Evolutionary conservation across 257 asterid genomes (phyloP).

Genomic region (Mentha longifolia): DNA sequence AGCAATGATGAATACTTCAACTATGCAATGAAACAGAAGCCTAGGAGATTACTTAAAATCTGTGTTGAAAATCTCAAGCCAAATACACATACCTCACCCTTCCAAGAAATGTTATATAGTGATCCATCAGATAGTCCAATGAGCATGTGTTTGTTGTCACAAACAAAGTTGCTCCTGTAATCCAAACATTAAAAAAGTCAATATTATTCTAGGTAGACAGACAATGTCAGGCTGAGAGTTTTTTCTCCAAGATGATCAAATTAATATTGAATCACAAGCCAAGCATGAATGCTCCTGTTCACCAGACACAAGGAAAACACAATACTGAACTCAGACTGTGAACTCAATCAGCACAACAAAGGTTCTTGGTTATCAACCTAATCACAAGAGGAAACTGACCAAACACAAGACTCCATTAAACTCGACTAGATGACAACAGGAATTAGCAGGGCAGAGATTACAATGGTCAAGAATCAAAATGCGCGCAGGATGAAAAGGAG

Average conservation of each 20-base stretch:
- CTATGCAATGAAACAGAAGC: slow-evolving; percentile 15
- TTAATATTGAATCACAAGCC: slow-evolving; percentile 6
- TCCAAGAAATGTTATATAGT: slow-evolving; percentile 93
- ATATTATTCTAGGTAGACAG: slow-evolving; percentile 21
- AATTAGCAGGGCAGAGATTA: slow-evolving; percentile 13
- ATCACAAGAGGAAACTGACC: not conserved
- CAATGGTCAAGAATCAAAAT: slow-evolving; percentile 23
- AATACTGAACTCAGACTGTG: slow-evolving; percentile 14
- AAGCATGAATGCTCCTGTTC: slow-evolving; percentile 8
- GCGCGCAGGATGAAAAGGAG: slow-evolving; percentile 21
- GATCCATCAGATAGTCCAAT: slow-evolving; percentile 99
- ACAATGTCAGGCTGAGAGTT: slow-evolving; percentile 11
- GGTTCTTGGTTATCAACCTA: slow-evolving; percentile 26
- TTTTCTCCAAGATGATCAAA: slow-evolving; percentile 6
- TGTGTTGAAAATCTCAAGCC: slow-evolving; percentile 26
- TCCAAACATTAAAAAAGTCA: slow-evolving; percentile 33
- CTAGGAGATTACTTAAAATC: slow-evolving; percentile 14
- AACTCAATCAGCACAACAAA: slow-evolving; percentile 23
- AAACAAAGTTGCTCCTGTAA: slow-evolving; percentile 94
- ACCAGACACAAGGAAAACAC: slow-evolving; percentile 19
- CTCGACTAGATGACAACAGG: slow-evolving; percentile 26
- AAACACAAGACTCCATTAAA: slow-evolving; percentile 3
- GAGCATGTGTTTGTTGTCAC: slow-evolving; percentile 88
- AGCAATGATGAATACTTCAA: slow-evolving; percentile 18
- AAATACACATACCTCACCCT: slow-evolving; percentile 91